These are phyloP conservation scores for Aurantiochytrium sp. DNA, from an alignment of 108 stramenopile genomes.

Conservation along the genomic window DNA sequence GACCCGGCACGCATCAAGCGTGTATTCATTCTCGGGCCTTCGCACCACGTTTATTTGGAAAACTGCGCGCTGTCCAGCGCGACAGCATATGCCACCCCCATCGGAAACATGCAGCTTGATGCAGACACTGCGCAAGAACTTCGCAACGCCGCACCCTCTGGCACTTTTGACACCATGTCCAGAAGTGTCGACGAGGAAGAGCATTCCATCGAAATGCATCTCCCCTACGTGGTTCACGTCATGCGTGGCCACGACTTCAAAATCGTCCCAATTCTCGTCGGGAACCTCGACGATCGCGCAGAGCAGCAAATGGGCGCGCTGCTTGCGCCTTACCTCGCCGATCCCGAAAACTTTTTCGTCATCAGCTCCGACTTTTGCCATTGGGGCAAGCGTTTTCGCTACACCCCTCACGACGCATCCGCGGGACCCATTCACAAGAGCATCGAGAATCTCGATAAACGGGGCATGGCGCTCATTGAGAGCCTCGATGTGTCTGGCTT, in stretches of 20 bases:
- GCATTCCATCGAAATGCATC: constrained; percentile 46
- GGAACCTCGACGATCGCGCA: background rate
- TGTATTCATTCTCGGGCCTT: constrained; percentile 39
- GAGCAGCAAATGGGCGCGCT: constrained; percentile 28
- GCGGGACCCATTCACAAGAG: constrained; percentile 30
- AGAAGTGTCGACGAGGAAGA: constrained; percentile 35
- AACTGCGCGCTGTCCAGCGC: constrained; percentile 33
- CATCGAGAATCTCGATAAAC: constrained; percentile 36
- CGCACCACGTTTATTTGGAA: constrained; percentile 38
- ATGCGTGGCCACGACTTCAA: background rate
- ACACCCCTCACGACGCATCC: constrained; percentile 25
- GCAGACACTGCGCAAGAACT: constrained; percentile 23
- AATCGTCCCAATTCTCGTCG: constrained; percentile 39
- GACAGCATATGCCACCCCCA: constrained; percentile 29
- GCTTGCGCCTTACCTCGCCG: constrained; percentile 35
- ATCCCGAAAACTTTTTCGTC: constrained; percentile 34
- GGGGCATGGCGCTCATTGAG: constrained; percentile 37
- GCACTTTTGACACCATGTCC: constrained; percentile 32
- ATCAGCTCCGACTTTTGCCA: constrained; percentile 49
- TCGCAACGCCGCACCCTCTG: background rate
- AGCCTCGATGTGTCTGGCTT: constrained; percentile 27
- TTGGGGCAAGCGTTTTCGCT: constrained; percentile 39
- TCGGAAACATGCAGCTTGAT: constrained; percentile 36
- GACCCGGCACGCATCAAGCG: background rate
- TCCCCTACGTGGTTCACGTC: constrained; percentile 36